phyloP scores from a whole-genome alignment of 768 basidiomycete species.

The Brasilioporus rufonigricans region DNA sequence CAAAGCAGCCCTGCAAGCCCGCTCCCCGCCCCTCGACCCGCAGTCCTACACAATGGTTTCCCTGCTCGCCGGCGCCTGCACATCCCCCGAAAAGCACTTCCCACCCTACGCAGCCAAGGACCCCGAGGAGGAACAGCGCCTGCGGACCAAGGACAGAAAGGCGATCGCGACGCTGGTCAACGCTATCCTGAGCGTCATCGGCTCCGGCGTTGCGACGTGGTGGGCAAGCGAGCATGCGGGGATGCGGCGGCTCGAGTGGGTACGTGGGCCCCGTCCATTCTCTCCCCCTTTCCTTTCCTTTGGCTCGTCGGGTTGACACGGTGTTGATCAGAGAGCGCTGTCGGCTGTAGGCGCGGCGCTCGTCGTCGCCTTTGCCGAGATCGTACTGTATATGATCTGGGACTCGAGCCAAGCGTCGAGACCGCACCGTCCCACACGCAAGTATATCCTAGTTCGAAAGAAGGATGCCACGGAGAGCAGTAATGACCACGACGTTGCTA shows the following conservation, averaged over 20 bases:
- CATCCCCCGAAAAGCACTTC: conserved; percentile 76
- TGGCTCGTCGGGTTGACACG: conserved; percentile 1
- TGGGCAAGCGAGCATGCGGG: conserved; percentile 64
- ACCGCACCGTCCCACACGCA: conserved; percentile 7
- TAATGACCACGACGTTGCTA: background rate
- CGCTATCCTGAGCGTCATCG: conserved; percentile 64
- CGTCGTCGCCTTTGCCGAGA: conserved; percentile 70
- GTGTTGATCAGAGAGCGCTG: conserved; percentile 50
- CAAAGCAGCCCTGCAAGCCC: conserved; percentile 35
- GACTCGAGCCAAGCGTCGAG: conserved; percentile 43
- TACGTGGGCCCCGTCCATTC: conserved; percentile 38
- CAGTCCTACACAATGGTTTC: conserved; percentile 66
- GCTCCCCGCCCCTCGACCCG: conserved; percentile 46
- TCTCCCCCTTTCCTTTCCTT: too few species aligned
- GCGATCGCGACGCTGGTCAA: conserved; percentile 71
- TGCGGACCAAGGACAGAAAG: conserved; percentile 54
- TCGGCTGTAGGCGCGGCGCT: conserved; percentile 59
- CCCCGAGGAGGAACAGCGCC: conserved; percentile 46
- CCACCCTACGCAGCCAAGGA: conserved; percentile 47
- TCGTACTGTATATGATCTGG: conserved; percentile 72
- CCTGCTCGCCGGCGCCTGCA: conserved; percentile 71
- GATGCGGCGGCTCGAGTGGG: conserved; percentile 73
- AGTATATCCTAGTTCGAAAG: background rate
- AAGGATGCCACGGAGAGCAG: conserved; percentile 9
- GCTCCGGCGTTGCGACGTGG: conserved; percentile 67